phyloP scores from a whole-genome alignment of 176 grass and related monocot species.

The Raddia guianensis region DNA sequence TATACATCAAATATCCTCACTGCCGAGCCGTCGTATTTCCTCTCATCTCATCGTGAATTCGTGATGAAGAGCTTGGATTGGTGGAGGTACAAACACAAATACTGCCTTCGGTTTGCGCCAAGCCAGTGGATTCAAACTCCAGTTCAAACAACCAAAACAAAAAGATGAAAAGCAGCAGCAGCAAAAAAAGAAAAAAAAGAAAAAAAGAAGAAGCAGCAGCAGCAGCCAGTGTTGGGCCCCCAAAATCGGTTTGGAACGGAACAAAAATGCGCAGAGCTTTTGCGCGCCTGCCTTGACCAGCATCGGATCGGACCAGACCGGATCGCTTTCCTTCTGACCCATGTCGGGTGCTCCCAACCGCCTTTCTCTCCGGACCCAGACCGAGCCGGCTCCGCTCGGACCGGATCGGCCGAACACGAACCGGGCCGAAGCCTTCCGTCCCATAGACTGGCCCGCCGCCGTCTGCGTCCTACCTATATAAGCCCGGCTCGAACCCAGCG shows the following conservation, averaged over 20 bases:
- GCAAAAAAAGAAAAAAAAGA: not conserved
- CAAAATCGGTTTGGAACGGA: not conserved
- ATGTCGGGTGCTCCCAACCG: not conserved
- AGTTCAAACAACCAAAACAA: not conserved
- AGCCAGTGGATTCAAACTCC: no score
- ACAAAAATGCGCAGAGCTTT: conserved; percentile 20
- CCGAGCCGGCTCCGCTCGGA: no score
- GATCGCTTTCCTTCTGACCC: conserved; percentile 27
- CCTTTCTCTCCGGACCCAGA: not conserved
- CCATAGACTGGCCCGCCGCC: not conserved
- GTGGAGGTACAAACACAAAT: no score
- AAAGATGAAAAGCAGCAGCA: no score
- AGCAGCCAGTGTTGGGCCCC: no score
- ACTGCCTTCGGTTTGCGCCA: no score
- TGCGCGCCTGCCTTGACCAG: conserved; percentile 25
- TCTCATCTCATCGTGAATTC: no score
- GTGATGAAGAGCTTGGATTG: no score
- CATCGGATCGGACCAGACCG: conserved; percentile 23
- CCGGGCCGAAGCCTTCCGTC: not conserved
- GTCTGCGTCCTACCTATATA: not conserved
- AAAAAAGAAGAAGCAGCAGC: not conserved
- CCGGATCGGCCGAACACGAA: not conserved
- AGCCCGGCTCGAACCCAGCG: not conserved
- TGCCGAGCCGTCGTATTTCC: no score
- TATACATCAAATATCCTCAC: no score